These are phyloP conservation scores for Hygrocybe coccinea DNA, from an alignment of 768 basidiomycete genomes.

Conservation along the genomic window DNA sequence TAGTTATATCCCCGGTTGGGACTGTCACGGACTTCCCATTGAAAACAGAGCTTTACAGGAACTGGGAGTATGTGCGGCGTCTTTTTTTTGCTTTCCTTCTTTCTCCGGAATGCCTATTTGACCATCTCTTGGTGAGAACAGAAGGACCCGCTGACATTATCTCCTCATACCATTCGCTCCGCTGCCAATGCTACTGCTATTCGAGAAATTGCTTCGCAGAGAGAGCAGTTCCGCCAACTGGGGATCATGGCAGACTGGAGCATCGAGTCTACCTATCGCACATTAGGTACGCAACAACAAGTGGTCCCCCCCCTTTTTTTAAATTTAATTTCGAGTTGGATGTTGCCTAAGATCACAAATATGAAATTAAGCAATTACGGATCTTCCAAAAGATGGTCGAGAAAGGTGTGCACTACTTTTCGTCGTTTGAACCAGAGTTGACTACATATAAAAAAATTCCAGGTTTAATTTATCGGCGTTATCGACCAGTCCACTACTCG, in stretches of 20 bases:
- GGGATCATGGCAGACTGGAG: slow-evolving; percentile 94
- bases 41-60: slow-evolving; percentile 88
- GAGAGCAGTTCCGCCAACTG: slow-evolving; percentile 70
- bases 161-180: slow-evolving; percentile 56
- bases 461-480: slow-evolving; percentile 81
- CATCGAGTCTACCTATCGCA: slow-evolving; percentile 68
- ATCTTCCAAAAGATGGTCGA: slow-evolving; percentile 87
- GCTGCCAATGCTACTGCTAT: slow-evolving; percentile 70
- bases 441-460: neutral
- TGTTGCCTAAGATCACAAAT: slow-evolving; percentile 60
- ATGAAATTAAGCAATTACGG: slow-evolving; percentile 81
- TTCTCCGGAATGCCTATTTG: neutral
- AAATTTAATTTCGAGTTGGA: neutral
- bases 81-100: neutral
- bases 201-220: slow-evolving; percentile 71
- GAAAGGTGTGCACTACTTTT: slow-evolving; percentile 46
- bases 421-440: neutral
- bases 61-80: slow-evolving; percentile 49
- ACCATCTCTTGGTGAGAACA: slow-evolving; percentile 21
- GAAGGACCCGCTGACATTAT: slow-evolving; percentile 54
- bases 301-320: slow-evolving; percentile 1
- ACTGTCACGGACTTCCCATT: slow-evolving; percentile 96
- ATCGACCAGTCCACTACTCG: slow-evolving; percentile 90
- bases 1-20: slow-evolving; percentile 95
- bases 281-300: slow-evolving; percentile 56